A percentile compares a stretch with the other conserved stretches of the same genome.
phyloP scores from a whole-genome alignment of 768 basidiomycete species.

The Tulasnella sp. region DNA sequence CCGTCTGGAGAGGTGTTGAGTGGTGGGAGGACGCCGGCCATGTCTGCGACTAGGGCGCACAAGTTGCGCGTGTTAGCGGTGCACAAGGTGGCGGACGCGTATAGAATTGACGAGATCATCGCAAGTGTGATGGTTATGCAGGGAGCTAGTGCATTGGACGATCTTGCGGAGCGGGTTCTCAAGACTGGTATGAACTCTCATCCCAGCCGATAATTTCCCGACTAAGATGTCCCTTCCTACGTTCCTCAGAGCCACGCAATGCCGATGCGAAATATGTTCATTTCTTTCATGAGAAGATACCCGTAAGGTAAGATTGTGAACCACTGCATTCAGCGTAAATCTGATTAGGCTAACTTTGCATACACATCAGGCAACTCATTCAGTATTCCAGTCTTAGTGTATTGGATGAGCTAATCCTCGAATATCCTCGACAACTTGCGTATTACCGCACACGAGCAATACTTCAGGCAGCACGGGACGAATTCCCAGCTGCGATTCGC shows the following conservation, averaged over 20 bases:
- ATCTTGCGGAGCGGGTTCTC: slow-evolving; percentile 79
- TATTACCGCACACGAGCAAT: slow-evolving; percentile 85
- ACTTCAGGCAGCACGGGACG: slow-evolving; percentile 80
- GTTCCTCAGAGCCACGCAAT: slow-evolving; percentile 54
- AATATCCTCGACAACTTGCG: slow-evolving; percentile 65
- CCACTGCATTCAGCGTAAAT: background rate
- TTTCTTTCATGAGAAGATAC: slow-evolving; percentile 93
- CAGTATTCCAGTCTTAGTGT: slow-evolving; percentile 71
- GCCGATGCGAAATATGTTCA: slow-evolving; percentile 78
- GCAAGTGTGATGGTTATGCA: slow-evolving; percentile 95
- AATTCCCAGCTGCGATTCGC: slow-evolving; percentile 58
- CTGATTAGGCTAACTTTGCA: slow-evolving; percentile 14
- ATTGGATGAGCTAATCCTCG: slow-evolving; percentile 65
- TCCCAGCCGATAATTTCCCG: too few relatives aligned
- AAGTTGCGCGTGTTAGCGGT: slow-evolving; percentile 70
- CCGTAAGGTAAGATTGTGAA: slow-evolving; percentile 54
- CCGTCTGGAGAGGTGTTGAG: slow-evolving; percentile 21
- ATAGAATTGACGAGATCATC: slow-evolving; percentile 80
- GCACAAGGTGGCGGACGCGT: slow-evolving; percentile 76
- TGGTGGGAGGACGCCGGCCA: slow-evolving; percentile 57
- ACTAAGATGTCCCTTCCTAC: too few relatives aligned
- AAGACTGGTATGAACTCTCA: slow-evolving; percentile 37
- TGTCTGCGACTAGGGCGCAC: slow-evolving; percentile 79
- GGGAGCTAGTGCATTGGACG: slow-evolving; percentile 83
- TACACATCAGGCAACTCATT: slow-evolving; percentile 55